A percentile compares a stretch with the other conserved stretches of the same genome.
Conservation (phyloP, 2,329 filamentous ascomycete genomes). For the Pyrenophora teres region DNA sequence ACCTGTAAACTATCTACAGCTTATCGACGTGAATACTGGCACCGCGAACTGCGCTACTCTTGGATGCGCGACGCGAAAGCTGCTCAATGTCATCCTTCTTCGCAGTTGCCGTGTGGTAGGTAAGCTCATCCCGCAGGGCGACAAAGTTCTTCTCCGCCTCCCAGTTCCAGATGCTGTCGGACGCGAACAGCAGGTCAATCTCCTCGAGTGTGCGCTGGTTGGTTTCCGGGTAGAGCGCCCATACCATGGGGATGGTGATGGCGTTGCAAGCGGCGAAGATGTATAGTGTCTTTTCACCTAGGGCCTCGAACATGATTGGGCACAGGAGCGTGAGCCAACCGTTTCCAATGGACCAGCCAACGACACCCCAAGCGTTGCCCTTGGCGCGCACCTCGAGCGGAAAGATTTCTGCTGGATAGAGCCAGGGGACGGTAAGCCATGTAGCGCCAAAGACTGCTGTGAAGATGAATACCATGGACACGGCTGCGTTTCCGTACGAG, state of each 20-base stretch:
- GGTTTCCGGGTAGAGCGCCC: constrained; percentile 74
- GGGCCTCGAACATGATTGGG: constrained; percentile 58
- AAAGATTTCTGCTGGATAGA: constrained; percentile 76
- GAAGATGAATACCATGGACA: constrained; percentile 72
- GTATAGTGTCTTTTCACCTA: constrained; percentile 73
- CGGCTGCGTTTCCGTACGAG: constrained; percentile 66
- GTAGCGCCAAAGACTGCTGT: constrained; percentile 68
- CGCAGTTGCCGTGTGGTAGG: background rate
- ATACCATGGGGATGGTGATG: constrained; percentile 70
- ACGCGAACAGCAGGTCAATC: constrained; percentile 74
- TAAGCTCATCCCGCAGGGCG: constrained; percentile 19
- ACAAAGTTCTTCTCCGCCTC: constrained; percentile 40
- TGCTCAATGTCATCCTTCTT: constrained; percentile 11
- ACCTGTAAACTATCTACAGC: background rate
- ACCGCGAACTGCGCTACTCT: background rate
- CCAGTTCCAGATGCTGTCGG: constrained; percentile 70
- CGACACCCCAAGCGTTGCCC: constrained; percentile 76
- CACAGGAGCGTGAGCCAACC: constrained; percentile 61
- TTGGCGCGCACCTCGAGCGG: constrained; percentile 72
- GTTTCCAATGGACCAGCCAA: constrained; percentile 77
- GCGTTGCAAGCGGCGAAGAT: constrained; percentile 73
- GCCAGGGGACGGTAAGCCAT: constrained; percentile 62
- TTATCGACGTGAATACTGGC: constrained; percentile 1
- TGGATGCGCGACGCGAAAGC: background rate
- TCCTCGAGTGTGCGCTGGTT: constrained; percentile 76